Percentiles rank a stretch among this genome's conserved stretches.
phyloP scores from a whole-genome alignment of 2,329 filamentous ascomycete species.

The Paraphoma sp. region DNA sequence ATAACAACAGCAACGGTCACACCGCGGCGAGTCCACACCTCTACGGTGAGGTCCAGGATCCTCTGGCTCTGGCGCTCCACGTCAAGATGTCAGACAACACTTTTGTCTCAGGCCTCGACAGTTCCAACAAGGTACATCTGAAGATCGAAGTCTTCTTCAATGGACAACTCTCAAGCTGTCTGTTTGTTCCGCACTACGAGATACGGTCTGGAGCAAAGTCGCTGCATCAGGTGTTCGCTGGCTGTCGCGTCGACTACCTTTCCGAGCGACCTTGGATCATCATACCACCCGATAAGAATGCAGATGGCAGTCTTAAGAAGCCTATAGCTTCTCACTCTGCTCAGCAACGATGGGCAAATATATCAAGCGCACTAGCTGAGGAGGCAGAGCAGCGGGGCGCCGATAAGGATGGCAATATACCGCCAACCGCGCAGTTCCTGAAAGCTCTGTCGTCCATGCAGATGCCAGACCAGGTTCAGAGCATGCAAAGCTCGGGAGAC shows the following conservation, averaged over 20 bases:
- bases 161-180: constrained; percentile 49
- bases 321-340: constrained; percentile 7
- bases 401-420: constrained; percentile 36
- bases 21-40: neutral
- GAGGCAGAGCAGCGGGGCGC: constrained; percentile 46
- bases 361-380: constrained; percentile 34
- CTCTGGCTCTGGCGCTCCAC: constrained; percentile 32
- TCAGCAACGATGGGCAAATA: constrained; percentile 44
- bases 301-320: constrained; percentile 24
- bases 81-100: constrained; percentile 40
- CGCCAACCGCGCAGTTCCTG: constrained; percentile 50
- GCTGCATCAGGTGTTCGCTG: constrained; percentile 44
- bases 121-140: constrained; percentile 39
- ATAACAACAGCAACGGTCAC: neutral
- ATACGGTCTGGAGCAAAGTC: constrained; percentile 20
- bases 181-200: constrained; percentile 32
- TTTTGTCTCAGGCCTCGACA: constrained; percentile 30
- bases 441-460: constrained; percentile 43
- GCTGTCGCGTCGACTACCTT: constrained; percentile 47
- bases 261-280: constrained; percentile 56
- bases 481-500: constrained; percentile 39
- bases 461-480: constrained; percentile 44
- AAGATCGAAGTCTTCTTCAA: constrained; percentile 59
- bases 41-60: neutral
- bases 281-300: constrained; percentile 29